Evolutionary conservation across 2,329 filamentous ascomycete genomes (phyloP).

Genomic region (Sclerotinia minor): DNA sequence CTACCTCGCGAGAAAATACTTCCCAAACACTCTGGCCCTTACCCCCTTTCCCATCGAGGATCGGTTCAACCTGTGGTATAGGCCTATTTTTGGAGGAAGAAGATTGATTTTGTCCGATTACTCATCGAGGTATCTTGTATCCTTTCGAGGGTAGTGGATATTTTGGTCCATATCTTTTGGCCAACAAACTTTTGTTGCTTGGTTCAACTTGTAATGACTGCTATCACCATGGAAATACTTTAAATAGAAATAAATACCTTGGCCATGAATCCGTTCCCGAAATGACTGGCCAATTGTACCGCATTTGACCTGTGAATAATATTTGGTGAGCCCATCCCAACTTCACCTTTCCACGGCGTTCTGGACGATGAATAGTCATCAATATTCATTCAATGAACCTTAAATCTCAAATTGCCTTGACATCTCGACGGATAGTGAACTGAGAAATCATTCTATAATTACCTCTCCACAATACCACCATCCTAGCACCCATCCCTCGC

Average conservation of each 20-base stretch:
- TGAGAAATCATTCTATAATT: too few relatives aligned
- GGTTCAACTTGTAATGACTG: not conserved
- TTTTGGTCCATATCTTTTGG: slow-evolving; percentile 69
- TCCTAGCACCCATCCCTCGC: too few relatives aligned
- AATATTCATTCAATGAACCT: too few relatives aligned
- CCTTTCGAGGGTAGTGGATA: slow-evolving; percentile 52
- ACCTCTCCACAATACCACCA: too few relatives aligned
- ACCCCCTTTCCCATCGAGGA: slow-evolving; percentile 53
- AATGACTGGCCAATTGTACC: not conserved
- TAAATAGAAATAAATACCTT: not conserved
- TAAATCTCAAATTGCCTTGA: too few relatives aligned
- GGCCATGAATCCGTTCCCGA: not conserved
- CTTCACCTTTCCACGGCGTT: not conserved
- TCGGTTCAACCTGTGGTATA: slow-evolving; percentile 60
- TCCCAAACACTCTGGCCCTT: slow-evolving; percentile 82
- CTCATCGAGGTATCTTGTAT: slow-evolving; percentile 66
- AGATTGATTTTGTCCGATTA: slow-evolving; percentile 65
- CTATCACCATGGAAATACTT: not conserved
- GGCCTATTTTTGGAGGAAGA: slow-evolving; percentile 85
- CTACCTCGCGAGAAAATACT: slow-evolving; percentile 44
- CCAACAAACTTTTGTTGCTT: slow-evolving; percentile 49
- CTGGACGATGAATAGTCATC: too few relatives aligned
- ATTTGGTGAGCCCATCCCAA: too few relatives aligned
- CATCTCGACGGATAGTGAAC: too few relatives aligned
- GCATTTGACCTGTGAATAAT: not conserved